A percentile compares a stretch with the other conserved stretches of the same genome.
Evolutionary conservation across 2,329 filamentous ascomycete genomes (phyloP).

Genomic region (Neofusicoccum sp.): DNA sequence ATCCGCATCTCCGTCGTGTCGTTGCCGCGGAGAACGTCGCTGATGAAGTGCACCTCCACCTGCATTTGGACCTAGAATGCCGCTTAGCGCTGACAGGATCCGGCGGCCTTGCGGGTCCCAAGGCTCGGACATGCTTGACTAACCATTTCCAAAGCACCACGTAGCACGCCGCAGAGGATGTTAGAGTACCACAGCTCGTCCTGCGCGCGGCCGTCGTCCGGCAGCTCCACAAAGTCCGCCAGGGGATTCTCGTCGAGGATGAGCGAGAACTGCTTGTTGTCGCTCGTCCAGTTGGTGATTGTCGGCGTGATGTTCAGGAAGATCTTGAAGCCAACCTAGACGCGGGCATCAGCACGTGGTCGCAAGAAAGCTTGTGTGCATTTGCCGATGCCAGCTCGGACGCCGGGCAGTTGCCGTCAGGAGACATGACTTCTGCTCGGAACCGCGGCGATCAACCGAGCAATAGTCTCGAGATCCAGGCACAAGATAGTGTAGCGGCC

Average conservation of each 20-base stretch:
- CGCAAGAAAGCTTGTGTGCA: neutral
- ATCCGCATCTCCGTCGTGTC: slow-evolving; percentile 98
- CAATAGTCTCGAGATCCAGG: neutral
- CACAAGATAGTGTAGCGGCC: neutral
- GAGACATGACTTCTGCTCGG: no score
- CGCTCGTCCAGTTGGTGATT: slow-evolving; percentile 91
- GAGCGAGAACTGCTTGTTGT: slow-evolving; percentile 94
- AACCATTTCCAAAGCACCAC: slow-evolving; percentile 95
- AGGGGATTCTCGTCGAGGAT: slow-evolving; percentile 96
- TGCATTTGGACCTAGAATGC: slow-evolving; percentile 78
- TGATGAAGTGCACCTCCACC: slow-evolving; percentile 94
- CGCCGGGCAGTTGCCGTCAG: no score
- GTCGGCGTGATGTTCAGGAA: slow-evolving; percentile 95
- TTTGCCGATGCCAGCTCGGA: neutral
- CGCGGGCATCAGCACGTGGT: neutral
- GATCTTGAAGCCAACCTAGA: slow-evolving; percentile 94
- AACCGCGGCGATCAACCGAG: no score
- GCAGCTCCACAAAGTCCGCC: slow-evolving; percentile 94
- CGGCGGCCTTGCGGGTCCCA: neutral
- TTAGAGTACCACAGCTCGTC: slow-evolving; percentile 99
- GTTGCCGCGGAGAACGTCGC: slow-evolving; percentile 86
- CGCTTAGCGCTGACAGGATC: neutral
- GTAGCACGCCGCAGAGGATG: slow-evolving; percentile 87
- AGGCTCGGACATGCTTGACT: slow-evolving; percentile 22
- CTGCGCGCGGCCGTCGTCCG: slow-evolving; percentile 91